Evolutionary conservation across 805 yeast genomes (phyloP).

Genomic region (Schizosaccharomyces octosporus): DNA sequence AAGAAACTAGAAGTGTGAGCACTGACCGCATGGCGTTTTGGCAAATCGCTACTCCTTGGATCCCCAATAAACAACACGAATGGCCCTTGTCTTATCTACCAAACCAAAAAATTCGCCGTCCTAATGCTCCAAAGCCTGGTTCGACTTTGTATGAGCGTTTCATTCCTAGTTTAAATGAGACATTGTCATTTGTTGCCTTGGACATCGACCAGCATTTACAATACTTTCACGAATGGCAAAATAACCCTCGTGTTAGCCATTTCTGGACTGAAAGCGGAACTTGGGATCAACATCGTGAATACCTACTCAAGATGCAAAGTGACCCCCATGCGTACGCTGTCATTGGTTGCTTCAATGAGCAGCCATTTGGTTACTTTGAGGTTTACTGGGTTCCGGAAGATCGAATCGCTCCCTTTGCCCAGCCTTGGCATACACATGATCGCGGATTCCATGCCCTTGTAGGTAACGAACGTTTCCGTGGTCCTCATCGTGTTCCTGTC

Average conservation of each 20-base stretch:
- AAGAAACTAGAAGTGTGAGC: not conserved
- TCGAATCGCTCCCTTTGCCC: constrained; percentile 8
- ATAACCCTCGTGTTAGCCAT: constrained; percentile 9
- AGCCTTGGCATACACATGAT: constrained; percentile 6
- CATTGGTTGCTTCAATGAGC: constrained; percentile 9
- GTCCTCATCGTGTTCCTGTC: constrained; percentile 10
- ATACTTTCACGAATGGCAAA: constrained; percentile 9
- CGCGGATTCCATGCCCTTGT: constrained; percentile 12
- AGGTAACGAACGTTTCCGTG: constrained; percentile 10
- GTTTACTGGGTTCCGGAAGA: constrained; percentile 12
- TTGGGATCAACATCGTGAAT: constrained; percentile 6
- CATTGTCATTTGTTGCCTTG: constrained; percentile 4
- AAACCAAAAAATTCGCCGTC: not conserved
- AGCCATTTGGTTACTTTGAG: constrained; percentile 9
- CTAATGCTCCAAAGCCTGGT: constrained; percentile 3
- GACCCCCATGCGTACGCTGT: constrained; percentile 7
- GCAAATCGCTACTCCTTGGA: not conserved
- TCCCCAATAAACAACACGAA: not conserved
- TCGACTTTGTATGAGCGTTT: constrained; percentile 7
- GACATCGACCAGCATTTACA: constrained; percentile 5
- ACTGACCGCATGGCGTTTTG: not conserved
- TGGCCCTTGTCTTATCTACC: constrained; percentile 2
- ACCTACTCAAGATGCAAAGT: constrained; percentile 4
- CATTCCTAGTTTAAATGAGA: constrained; percentile 6
- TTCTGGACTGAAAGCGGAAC: constrained; percentile 10